Percentiles rank a stretch among this genome's conserved stretches.
phyloP scores from a whole-genome alignment of 2,329 filamentous ascomycete species.

The Esteya vermicola region DNA sequence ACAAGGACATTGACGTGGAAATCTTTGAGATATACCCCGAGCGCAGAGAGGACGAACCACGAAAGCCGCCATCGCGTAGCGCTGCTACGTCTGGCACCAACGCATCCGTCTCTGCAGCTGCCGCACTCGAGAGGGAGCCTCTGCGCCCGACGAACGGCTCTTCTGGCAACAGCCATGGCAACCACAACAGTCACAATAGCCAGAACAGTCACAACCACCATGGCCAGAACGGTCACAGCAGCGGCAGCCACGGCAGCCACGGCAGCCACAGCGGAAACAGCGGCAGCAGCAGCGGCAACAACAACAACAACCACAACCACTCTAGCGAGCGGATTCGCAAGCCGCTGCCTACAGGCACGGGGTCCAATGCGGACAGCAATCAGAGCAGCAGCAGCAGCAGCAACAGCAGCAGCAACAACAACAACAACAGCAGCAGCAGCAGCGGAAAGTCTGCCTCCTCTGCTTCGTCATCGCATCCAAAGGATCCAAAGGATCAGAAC shows the following conservation, averaged over 20 bases:
- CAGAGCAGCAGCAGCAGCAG: conserved; percentile 13
- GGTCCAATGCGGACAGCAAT: conserved; percentile 13
- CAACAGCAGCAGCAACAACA: conserved; percentile 9
- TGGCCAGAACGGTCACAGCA: no score
- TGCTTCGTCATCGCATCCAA: no score
- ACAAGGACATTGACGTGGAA: conserved; percentile 80
- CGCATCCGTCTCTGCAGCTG: conserved; percentile 1
- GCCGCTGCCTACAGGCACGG: conserved; percentile 7
- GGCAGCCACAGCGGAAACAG: no score
- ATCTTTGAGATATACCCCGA: conserved; percentile 53
- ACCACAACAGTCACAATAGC: no score
- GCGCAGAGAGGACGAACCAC: conserved; percentile 40
- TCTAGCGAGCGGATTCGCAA: conserved; percentile 7
- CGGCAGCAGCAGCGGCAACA: not conserved
- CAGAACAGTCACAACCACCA: no score
- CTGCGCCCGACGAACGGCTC: conserved; percentile 7
- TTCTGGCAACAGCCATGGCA: no score
- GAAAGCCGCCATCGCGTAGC: conserved; percentile 34
- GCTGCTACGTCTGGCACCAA: conserved; percentile 1
- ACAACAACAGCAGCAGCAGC: conserved; percentile 9
- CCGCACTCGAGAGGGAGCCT: conserved; percentile 5
- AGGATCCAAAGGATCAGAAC: conserved; percentile 2
- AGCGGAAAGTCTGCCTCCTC: no score
- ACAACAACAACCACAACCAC: not conserved
- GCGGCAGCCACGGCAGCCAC: no score